These are phyloP conservation scores for Aureobasidium mangrovei DNA, from an alignment of 2,329 filamentous ascomycete species.

Conservation along the genomic window DNA sequence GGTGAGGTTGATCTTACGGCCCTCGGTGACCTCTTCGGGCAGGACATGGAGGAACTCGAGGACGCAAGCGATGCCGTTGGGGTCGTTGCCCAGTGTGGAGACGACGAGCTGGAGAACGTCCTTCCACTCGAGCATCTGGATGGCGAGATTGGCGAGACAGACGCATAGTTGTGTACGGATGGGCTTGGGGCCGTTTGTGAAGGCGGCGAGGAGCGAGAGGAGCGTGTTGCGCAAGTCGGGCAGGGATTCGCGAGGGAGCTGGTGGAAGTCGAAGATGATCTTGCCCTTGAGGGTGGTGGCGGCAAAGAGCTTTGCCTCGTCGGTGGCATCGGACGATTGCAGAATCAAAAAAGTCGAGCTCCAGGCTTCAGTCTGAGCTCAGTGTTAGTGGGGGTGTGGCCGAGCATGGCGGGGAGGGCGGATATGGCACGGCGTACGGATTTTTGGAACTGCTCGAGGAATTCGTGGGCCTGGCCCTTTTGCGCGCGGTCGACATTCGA, in stretches of 20 bases:
- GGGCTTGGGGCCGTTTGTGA: constrained; percentile 69
- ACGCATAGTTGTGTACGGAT: constrained; percentile 84
- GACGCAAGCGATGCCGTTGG: constrained; percentile 74
- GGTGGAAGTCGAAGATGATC: constrained; percentile 94
- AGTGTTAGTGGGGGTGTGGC: constrained; percentile 4
- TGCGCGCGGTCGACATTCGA: constrained; percentile 69
- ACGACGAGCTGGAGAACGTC: constrained; percentile 81
- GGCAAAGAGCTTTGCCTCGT: constrained; percentile 87
- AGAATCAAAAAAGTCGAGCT: constrained; percentile 77
- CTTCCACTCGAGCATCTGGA: constrained; percentile 94
- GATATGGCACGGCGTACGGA: constrained; percentile 49
- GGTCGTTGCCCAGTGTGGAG: constrained; percentile 63
- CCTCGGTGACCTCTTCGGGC: constrained; percentile 97
- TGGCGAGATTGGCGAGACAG: constrained; percentile 85
- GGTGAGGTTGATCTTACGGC: constrained; percentile 97
- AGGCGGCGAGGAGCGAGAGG: constrained; percentile 70
- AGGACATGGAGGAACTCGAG: constrained; percentile 94
- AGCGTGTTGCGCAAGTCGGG: constrained; percentile 74
- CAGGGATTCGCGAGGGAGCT: constrained; percentile 69
- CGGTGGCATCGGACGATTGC: constrained; percentile 63
- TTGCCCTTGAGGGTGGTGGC: constrained; percentile 97
- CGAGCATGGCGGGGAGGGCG: neutral
- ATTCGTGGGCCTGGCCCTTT: constrained; percentile 87
- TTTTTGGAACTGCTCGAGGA: constrained; percentile 93
- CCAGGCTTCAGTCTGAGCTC: constrained; percentile 74